phyloP scores from a whole-genome alignment of 1,284 basidiomycete genomes.

The Ustilago sp. region DNA sequence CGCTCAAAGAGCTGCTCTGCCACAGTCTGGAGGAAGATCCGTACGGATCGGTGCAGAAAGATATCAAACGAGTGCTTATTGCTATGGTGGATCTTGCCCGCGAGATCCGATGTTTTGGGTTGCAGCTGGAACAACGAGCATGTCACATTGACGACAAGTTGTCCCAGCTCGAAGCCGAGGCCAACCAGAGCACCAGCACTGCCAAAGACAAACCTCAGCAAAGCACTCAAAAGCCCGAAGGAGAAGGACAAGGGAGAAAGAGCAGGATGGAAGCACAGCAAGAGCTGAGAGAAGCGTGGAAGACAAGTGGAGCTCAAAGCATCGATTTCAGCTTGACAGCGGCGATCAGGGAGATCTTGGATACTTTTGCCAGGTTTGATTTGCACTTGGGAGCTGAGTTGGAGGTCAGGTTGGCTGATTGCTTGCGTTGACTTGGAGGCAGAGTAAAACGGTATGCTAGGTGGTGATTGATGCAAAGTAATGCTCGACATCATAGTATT shows the following conservation, averaged over 20 bases:
- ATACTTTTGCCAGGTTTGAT: conserved; percentile 39
- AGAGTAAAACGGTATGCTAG: too few species aligned
- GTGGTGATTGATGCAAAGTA: not conserved
- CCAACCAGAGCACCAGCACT: not conserved
- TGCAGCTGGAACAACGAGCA: conserved; percentile 35
- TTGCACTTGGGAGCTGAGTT: conserved; percentile 35
- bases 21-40: conserved; percentile 55
- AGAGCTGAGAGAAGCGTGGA: conserved; percentile 29
- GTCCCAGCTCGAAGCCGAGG: conserved; percentile 9
- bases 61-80: conserved; percentile 33
- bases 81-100: conserved; percentile 28
- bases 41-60: conserved; percentile 56
- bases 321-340: conserved; percentile 20
- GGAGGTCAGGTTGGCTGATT: conserved; percentile 35
- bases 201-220: not conserved
- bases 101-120: conserved; percentile 25
- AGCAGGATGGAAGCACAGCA: conserved; percentile 8
- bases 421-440: conserved; percentile 16
- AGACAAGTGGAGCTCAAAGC: conserved; percentile 21
- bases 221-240: not conserved
- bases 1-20: conserved; percentile 42
- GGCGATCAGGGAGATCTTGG: conserved; percentile 28
- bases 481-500: too few species aligned
- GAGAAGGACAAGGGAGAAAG: not conserved
- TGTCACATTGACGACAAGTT: conserved; percentile 21